Base-by-base conservation (phyloP, 495 filamentous ascomycete genomes). In the Massariosphaeria phaeospora region DNA sequence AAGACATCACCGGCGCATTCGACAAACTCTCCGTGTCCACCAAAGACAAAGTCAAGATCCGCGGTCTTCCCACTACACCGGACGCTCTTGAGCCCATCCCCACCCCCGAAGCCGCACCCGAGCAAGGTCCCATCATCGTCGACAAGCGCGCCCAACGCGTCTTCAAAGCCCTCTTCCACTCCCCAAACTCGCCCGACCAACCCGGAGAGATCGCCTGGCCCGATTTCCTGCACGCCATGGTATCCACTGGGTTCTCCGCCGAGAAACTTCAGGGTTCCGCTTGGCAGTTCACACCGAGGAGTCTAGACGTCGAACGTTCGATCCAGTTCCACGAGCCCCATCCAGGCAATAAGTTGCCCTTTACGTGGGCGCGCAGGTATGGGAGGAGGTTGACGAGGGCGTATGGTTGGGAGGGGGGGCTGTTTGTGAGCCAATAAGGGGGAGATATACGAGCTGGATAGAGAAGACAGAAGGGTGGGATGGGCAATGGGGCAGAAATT, bases 301-400 rank as follows among this genome's bases (percentile, higher is more conserved):
- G 26, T 6, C 55, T 69, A 7, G 72, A 77, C 54, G 65, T 70
- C 8, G 61, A 69, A 43, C 52, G 73, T 0, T 73, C 69, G n/a
- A 77, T 80, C 38, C 76, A 73, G 39, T 76, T 79, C 36, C 76
- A 79, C 51, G 76, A 80, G 57, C 77, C 77, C 17, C 73, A 78
- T 66, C 74, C 73, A 10, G 59, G 49, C 10, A 62, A 63, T 3
- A 81, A 79, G 66, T 71, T 82, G 17, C 67, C 70, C 1, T 74
- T 69, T 24, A 26, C 31, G 4, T 57, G 52, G 11, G 73, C 72
- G 1, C 56, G 70, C 29, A 70, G 73, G 1, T 80, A 73, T 69
- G 76, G 75, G 0, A 77, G 72, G 74, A 39, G 35, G n/a, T 18
- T 39, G 6, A 23, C 9, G 10, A 26, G 40, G 9, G 40, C 23